Evolutionary conservation across 768 basidiomycete genomes (phyloP), one percentile per base, ranked within the genome.

Genomic region (Mycena leptocephala): DNA sequence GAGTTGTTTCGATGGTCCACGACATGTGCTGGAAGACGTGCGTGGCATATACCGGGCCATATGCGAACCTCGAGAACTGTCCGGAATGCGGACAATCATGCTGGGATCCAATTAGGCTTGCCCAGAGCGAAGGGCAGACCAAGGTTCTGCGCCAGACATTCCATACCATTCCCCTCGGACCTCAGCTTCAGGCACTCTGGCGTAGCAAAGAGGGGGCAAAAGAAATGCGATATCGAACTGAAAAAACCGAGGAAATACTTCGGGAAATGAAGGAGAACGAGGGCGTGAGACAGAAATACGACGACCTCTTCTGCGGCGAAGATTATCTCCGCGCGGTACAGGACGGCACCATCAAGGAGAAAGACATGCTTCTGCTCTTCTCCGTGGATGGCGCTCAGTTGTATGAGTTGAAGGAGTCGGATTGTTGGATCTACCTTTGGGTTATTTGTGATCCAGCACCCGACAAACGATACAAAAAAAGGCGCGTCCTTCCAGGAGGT

Each of bases 351-450:
- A 71, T 71, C 48, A 24, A 24, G 24, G 70, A 62, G 13, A 28
- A 51, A 2, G 70, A 71, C 35, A 51, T 28, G 43, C 22, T 71
- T 3, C 63, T 84, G 0, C 70, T 84, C 58, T 69, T 82, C 2
- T 84, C 80, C 0, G 43, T 82, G 5, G 80, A 86, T 32, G 82
- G 85, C 0, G 80, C 80, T 0, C 84, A 84, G 59, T 70, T 85
- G 2, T 82, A 82, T 55, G 72, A 53, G 1, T 78, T 72, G 69
- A 83, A 82, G 73, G 22, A 37, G 41, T 70, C 82, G 4, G 79
- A 82, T 30, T 81, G 79, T 13, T 86, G 85, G 85, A 82, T 86
- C 0, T 82, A 80, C 11, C 79, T 84, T 0, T 86, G 82, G 81
- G 41, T 85, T 0, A 14, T 86, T 2, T 4, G 80, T 0, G 76